Evolutionary conservation across 495 filamentous ascomycete species (phyloP).

Genomic region (Podospora comata): DNA sequence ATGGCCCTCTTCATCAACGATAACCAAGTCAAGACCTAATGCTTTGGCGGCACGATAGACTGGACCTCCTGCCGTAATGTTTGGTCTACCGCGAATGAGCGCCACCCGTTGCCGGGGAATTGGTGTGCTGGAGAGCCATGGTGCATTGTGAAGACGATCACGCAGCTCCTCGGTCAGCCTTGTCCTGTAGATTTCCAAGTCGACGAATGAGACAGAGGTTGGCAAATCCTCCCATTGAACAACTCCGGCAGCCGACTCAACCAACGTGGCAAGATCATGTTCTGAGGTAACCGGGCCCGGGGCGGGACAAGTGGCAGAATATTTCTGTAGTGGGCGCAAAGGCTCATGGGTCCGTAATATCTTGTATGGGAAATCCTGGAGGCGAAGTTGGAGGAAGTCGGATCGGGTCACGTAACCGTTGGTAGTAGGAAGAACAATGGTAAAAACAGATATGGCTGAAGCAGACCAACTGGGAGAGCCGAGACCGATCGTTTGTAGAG

Average conservation of each 20-base stretch:
- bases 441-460: conserved; percentile 21
- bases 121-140: conserved; percentile 29
- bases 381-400: conserved; percentile 26
- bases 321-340: conserved; percentile 16
- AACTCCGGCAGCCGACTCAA: conserved; percentile 25
- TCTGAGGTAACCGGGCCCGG: conserved; percentile 6
- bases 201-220: conserved; percentile 13
- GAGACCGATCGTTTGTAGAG: conserved; percentile 17
- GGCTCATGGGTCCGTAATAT: conserved; percentile 18
- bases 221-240: conserved; percentile 27
- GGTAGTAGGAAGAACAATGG: conserved; percentile 21
- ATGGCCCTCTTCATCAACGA: conserved; percentile 47
- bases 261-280: conserved; percentile 9
- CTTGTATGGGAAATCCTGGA: conserved; percentile 26
- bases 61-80: conserved; percentile 36
- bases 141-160: conserved; percentile 22
- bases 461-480: conserved; percentile 11
- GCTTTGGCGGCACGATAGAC: conserved; percentile 39
- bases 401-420: conserved; percentile 23
- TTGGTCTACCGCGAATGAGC: conserved; percentile 39
- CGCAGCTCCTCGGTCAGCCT: conserved; percentile 22
- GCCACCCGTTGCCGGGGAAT: conserved; percentile 33
- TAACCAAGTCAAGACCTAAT: conserved; percentile 45
- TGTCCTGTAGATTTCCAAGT: conserved; percentile 16
- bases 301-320: conserved; percentile 1